A percentile compares a stretch with the other conserved stretches of the same genome.
These are phyloP conservation scores for Eimeria falciformis DNA, from an alignment of 169 alveolate genomes.

Conservation along the genomic window DNA sequence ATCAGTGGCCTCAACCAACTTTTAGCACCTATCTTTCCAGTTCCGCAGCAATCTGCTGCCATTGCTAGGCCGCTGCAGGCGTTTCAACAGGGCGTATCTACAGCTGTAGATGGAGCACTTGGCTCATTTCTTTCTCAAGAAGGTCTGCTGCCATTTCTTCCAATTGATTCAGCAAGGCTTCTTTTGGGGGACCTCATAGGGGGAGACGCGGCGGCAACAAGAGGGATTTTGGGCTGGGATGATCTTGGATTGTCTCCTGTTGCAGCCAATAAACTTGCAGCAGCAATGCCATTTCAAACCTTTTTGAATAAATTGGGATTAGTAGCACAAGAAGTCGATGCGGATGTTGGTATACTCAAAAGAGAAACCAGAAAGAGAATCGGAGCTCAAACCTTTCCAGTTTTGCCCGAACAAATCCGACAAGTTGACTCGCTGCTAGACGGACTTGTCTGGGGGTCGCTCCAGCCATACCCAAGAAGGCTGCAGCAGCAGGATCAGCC, in stretches of 20 bases:
- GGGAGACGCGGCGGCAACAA: slow-evolving; percentile 24
- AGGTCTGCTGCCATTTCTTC: slow-evolving; percentile 40
- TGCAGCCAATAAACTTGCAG: slow-evolving; percentile 10
- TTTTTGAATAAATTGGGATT: slow-evolving; percentile 31
- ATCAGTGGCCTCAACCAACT: slow-evolving; percentile 11
- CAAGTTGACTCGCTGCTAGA: slow-evolving; percentile 25
- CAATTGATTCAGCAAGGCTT: slow-evolving; percentile 30
- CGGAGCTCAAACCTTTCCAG: slow-evolving; percentile 7
- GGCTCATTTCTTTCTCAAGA: slow-evolving; percentile 37
- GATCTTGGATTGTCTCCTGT: slow-evolving; percentile 54
- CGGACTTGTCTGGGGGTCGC: slow-evolving; percentile 48
- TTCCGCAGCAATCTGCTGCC: slow-evolving; percentile 34
- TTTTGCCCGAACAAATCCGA: slow-evolving; percentile 29
- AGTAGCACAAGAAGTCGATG: slow-evolving; percentile 43
- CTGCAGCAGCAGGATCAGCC: slow-evolving; percentile 13
- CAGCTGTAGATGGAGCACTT: slow-evolving; percentile 42
- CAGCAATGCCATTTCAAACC: slow-evolving; percentile 50
- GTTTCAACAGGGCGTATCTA: slow-evolving; percentile 54
- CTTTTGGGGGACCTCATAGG: slow-evolving; percentile 52
- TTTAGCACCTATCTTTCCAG: slow-evolving; percentile 5
- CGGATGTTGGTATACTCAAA: slow-evolving; percentile 43
- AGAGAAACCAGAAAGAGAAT: slow-evolving; percentile 41
- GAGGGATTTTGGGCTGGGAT: slow-evolving; percentile 28
- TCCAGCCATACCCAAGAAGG: slow-evolving; percentile 6
- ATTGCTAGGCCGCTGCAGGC: slow-evolving; percentile 39